Base-by-base conservation (phyloP, 306 rosid genomes). In the Casuarina cunninghamiana region DNA sequence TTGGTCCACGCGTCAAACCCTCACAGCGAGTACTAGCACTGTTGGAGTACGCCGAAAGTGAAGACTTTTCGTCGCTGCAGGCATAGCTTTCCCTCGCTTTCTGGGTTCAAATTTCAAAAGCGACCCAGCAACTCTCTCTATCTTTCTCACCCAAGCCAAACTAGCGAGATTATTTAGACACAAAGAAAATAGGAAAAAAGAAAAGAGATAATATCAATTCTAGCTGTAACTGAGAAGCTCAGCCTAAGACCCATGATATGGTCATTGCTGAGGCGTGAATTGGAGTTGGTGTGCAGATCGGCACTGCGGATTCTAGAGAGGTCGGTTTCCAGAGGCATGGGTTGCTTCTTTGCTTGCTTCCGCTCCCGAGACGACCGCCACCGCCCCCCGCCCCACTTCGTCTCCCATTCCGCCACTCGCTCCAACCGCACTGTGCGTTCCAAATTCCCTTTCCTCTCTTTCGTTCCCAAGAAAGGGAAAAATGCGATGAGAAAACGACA, bases 261-360 rank as follows among this genome's bases (percentile, higher is more conserved):
- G 86, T 67, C 78, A 43, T 82, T 65, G 79, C 50, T 82, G 83
- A 82, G 71, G 16, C 87, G 90, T 46, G 77, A 89, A 37, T 74
- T 89, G 60, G 84, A 89, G 78, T 80, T 83, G 70, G 57, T 78
- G 42, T 77, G 86, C 78, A 73, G 86, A 71, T 90, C 88, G 50
- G 72, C 85, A 21, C 65, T 90, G 37, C 86, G 93, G n/a, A 85
- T 91, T 71, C 83, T 96, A 63, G 84, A 83, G 86, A 86, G 88
- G 75, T 86, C 94, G 42, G 62, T 96, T 73, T 68, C 85, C 41
- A 73, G 74, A 60, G 90, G 83, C 46, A 96, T 96, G 99, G 89
- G 93, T n/a, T 96, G 99, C 75, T 93, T 96, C 91, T 84, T 93
- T 51, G 87, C 84, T 54, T 93, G 98, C 84, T 88, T 96, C 75